Percentiles rank a stretch among this genome's conserved stretches.
Evolutionary conservation across 768 basidiomycete species (phyloP).

Genomic region (Myochromella boudieri): DNA sequence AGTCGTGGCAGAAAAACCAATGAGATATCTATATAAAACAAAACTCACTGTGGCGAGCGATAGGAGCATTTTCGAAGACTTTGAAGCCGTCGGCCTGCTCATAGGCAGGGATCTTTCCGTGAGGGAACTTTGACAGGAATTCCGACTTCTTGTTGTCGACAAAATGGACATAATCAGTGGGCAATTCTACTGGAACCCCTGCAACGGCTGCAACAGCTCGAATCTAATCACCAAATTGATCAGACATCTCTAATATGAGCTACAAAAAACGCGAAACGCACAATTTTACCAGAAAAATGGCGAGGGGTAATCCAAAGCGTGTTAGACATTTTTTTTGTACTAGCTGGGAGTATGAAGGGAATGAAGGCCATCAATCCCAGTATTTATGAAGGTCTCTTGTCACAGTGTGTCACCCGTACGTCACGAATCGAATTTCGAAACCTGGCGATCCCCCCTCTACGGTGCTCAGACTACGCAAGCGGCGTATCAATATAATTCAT

Average conservation of each 20-base stretch:
- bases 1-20: neutral
- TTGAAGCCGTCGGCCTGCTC: slow-evolving; percentile 74
- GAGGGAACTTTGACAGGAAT: slow-evolving; percentile 72
- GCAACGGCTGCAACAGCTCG: slow-evolving; percentile 57
- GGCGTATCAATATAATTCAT: too few relatives aligned
- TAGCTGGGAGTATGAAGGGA: slow-evolving; percentile 19
- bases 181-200: slow-evolving; percentile 55
- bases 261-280: slow-evolving; percentile 30
- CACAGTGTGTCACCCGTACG: slow-evolving; percentile 8
- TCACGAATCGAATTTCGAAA: too few relatives aligned
- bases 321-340: slow-evolving; percentile 49
- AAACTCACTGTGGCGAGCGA: slow-evolving; percentile 62
- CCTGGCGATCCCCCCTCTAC: too few relatives aligned
- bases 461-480: too few relatives aligned
- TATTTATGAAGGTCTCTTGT: too few relatives aligned
- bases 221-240: slow-evolving; percentile 28
- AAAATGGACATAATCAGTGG: slow-evolving; percentile 55
- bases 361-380: too few relatives aligned
- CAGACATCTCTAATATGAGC: neutral
- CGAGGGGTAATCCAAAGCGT: slow-evolving; percentile 55
- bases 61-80: slow-evolving; percentile 73
- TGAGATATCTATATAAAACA: neutral
- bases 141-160: slow-evolving; percentile 71
- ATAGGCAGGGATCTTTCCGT: slow-evolving; percentile 80
- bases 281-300: slow-evolving; percentile 45